Evolutionary conservation across 2,329 filamentous ascomycete genomes (phyloP).

Genomic region (Diplodia mutila): DNA sequence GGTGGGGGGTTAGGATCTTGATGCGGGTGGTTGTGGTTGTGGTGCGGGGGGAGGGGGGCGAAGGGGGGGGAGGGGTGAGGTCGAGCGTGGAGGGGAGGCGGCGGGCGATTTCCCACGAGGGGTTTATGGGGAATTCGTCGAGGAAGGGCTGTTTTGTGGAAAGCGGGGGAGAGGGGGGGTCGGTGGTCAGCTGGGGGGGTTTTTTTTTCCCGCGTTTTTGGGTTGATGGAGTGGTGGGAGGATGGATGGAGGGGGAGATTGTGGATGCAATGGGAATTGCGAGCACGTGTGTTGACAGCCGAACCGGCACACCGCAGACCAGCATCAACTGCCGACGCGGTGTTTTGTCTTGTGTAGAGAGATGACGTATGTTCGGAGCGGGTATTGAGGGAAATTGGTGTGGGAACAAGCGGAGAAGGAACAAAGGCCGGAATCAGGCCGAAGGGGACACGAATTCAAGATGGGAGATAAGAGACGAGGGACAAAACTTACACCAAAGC

Average conservation of each 20-base stretch:
- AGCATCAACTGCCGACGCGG: too few species aligned
- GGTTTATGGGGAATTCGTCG: slow-evolving; percentile 69
- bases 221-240: background rate
- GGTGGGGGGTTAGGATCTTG: slow-evolving; percentile 62
- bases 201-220: background rate
- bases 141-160: slow-evolving; percentile 68
- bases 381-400: too few species aligned
- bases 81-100: slow-evolving; percentile 55
- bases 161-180: too few species aligned
- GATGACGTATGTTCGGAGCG: too few species aligned
- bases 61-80: slow-evolving; percentile 60
- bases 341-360: too few species aligned
- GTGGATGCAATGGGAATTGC: too few species aligned
- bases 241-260: background rate
- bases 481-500: slow-evolving; percentile 48
- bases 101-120: slow-evolving; percentile 77
- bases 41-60: slow-evolving; percentile 60
- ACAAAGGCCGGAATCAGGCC: background rate
- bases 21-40: slow-evolving; percentile 61
- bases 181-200: background rate
- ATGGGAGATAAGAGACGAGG: slow-evolving; percentile 10
- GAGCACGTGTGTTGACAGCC: too few species aligned
- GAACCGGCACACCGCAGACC: background rate
- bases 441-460: background rate
- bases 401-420: background rate